Percentiles rank a stretch among this genome's conserved stretches.
These are phyloP conservation scores for Babesia gibsoni DNA, from an alignment of 169 alveolate species.

Conservation along the genomic window DNA sequence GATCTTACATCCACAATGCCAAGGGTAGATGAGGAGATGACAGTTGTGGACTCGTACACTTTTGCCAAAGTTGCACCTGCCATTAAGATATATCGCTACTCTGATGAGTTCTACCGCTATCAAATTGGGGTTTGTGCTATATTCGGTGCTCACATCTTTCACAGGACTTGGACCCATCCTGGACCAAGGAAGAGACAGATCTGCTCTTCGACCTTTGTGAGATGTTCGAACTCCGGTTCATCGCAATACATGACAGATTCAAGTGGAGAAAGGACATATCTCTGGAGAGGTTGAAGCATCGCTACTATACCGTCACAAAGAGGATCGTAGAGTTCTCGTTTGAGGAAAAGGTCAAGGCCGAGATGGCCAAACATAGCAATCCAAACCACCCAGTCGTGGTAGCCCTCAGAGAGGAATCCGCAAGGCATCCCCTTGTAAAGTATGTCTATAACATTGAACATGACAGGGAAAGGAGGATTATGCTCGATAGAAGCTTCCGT, in stretches of 20 bases:
- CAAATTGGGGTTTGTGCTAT: slow-evolving; percentile 42
- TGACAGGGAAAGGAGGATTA: slow-evolving; percentile 76
- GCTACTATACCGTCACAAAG: slow-evolving; percentile 80
- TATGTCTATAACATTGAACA: slow-evolving; percentile 77
- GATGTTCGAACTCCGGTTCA: slow-evolving; percentile 78
- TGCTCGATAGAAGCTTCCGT: slow-evolving; percentile 69
- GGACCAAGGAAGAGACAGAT: slow-evolving; percentile 84
- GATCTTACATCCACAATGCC: slow-evolving; percentile 50
- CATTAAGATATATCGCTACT: slow-evolving; percentile 67
- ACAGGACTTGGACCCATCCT: slow-evolving; percentile 63
- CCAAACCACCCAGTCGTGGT: slow-evolving; percentile 73
- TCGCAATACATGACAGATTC: slow-evolving; percentile 77
- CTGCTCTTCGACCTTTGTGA: slow-evolving; percentile 80
- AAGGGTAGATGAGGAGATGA: slow-evolving; percentile 40
- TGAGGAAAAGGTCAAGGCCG: slow-evolving; percentile 77
- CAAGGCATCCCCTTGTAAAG: slow-evolving; percentile 79
- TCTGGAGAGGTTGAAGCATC: slow-evolving; percentile 78
- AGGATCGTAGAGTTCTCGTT: slow-evolving; percentile 74
- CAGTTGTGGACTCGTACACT: slow-evolving; percentile 53
- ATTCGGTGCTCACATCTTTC: too few species aligned
- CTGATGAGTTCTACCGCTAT: slow-evolving; percentile 70
- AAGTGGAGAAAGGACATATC: slow-evolving; percentile 72
- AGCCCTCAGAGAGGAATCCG: slow-evolving; percentile 75
- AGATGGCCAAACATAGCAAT: slow-evolving; percentile 70
- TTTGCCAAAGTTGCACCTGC: slow-evolving; percentile 72